phyloP scores from a whole-genome alignment of 2,329 filamentous ascomycete species.

The Apiospora aurea region DNA sequence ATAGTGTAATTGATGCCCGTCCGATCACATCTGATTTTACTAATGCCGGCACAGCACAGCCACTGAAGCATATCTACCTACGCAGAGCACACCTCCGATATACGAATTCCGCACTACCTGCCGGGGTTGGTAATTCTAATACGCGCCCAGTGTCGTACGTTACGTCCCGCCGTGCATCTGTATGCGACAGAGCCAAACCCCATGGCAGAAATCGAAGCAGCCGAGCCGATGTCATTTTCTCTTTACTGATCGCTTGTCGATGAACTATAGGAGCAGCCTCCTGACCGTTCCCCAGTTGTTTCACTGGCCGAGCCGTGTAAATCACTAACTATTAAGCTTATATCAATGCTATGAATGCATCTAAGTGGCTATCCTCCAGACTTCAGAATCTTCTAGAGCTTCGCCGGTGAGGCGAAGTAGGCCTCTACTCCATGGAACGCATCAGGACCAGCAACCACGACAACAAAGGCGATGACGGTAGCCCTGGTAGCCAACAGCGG shows the following conservation, averaged over 20 bases:
- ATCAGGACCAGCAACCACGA: neutral
- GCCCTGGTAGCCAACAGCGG: neutral
- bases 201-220: neutral
- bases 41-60: neutral
- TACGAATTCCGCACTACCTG: neutral
- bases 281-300: neutral
- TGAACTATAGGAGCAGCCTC: neutral
- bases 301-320: neutral
- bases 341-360: neutral
- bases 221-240: no score
- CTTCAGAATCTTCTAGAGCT: neutral
- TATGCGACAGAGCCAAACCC: neutral
- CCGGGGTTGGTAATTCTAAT: neutral
- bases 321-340: neutral
- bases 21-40: neutral
- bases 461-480: neutral
- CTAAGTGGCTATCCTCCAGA: no score
- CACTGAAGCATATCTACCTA: neutral
- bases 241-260: neutral
- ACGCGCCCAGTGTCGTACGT: neutral
- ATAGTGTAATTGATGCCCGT: neutral
- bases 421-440: neutral
- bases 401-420: neutral
- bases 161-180: neutral
- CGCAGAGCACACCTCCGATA: neutral